Conservation (phyloP, 1,284 basidiomycete species). For the Melampsora larici-populina region DNA sequence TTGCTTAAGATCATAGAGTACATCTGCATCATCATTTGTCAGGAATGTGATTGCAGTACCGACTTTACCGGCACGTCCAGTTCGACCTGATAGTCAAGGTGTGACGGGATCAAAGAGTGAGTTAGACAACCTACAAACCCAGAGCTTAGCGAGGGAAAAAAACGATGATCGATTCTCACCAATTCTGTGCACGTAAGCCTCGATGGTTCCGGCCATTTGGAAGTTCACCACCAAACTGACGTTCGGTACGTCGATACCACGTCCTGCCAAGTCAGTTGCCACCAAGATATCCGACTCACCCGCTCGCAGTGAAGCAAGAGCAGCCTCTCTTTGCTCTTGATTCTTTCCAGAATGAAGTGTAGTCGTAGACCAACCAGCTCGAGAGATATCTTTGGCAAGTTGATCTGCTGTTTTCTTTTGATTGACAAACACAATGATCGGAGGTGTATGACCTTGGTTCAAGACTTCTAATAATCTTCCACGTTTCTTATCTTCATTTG, state of each 20-base stretch:
- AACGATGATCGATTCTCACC: constrained; percentile 57
- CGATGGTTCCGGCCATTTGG: constrained; percentile 93
- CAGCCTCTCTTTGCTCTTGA: constrained; percentile 91
- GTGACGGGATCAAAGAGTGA: too few relatives aligned
- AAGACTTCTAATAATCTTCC: constrained; percentile 82
- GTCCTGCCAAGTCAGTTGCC: constrained; percentile 93
- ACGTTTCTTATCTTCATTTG: constrained; percentile 89
- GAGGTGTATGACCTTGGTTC: constrained; percentile 71
- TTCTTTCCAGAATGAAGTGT: constrained; percentile 96
- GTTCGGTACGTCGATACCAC: constrained; percentile 97
- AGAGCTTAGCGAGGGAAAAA: not conserved
- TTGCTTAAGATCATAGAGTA: constrained; percentile 92
- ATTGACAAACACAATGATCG: constrained; percentile 98
- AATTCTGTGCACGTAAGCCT: constrained; percentile 95
- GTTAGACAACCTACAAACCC: not conserved
- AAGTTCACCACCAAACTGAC: constrained; percentile 94
- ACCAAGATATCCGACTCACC: constrained; percentile 83
- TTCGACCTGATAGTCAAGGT: constrained; percentile 59
- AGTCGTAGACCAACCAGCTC: constrained; percentile 78
- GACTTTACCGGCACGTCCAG: constrained; percentile 91
- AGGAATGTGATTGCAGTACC: constrained; percentile 93
- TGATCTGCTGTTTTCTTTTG: constrained; percentile 98
- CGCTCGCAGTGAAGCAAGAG: constrained; percentile 76
- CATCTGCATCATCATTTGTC: constrained; percentile 90
- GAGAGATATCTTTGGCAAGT: constrained; percentile 84